phyloP scores from a whole-genome alignment of 208 protist genomes.

The Balamuthia mandrillaris region DNA sequence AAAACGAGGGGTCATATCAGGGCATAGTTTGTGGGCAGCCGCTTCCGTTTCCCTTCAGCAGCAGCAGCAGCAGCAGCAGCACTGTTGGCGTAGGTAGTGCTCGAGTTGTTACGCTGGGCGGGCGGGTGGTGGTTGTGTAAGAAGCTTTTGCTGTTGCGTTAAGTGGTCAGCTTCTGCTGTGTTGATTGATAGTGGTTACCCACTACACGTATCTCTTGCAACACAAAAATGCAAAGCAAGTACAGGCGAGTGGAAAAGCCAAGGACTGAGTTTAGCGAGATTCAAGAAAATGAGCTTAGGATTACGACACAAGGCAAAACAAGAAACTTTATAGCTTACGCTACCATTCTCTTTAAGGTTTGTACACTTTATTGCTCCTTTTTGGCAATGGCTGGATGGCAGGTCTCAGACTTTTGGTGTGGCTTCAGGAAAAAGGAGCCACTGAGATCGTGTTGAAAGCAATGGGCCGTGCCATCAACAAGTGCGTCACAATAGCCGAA shows the following conservation, averaged over 20 bases:
- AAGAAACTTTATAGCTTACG: slow-evolving; percentile 29
- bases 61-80: no score
- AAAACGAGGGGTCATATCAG: no score
- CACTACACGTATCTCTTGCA: no score
- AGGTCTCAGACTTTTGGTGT: background rate
- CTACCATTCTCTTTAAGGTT: slow-evolving; percentile 7
- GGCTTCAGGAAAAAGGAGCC: background rate
- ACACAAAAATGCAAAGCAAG: no score
- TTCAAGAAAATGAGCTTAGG: slow-evolving; percentile 28
- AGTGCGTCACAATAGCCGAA: slow-evolving; percentile 27
- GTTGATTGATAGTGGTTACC: no score
- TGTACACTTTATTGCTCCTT: background rate
- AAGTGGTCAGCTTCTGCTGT: no score
- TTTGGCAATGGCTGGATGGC: background rate
- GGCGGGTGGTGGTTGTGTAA: no score
- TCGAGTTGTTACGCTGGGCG: no score
- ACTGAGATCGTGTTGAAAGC: slow-evolving; percentile 12
- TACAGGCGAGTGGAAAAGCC: background rate
- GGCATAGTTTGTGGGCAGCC: no score
- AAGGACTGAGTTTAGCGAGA: background rate
- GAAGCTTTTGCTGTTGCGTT: no score
- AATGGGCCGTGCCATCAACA: slow-evolving; percentile 41
- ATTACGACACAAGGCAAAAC: slow-evolving; percentile 28
- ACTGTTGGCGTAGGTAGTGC: no score
- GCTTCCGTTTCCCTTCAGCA: no score